Evolutionary conservation across 2,329 filamentous ascomycete species (phyloP), one percentile per base, ranked within the genome.

Genomic region (Chaetomiaceae sp.): DNA sequence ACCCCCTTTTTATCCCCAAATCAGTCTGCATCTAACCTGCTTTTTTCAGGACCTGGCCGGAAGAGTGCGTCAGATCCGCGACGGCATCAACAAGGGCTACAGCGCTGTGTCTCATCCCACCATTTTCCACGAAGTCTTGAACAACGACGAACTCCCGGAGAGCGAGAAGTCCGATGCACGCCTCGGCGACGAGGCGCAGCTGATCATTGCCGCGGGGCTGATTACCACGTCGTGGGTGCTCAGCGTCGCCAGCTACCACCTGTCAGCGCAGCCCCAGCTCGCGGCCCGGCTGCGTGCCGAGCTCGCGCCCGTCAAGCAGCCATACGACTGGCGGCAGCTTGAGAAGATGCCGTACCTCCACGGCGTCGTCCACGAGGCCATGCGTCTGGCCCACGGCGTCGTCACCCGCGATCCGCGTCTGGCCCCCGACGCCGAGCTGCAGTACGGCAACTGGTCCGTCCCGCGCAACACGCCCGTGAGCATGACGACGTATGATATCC

Each of bases 11-110:
- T 23, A 14, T 23, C 19, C 7, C 4, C 38, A 14, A 19, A 9
- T 23, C 13, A 39, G 4, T 13, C 17, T 27, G 9, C n/a, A n/a
- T n/a, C 19, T 30, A 30, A 30, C n/a, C 23, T n/a, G 10, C 3
- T 8, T 30, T 25, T 2, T 17, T 14, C 14, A 43, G 40, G 40
- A 43, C 25, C 25, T 43, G 2, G 40, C 40, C 25, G 14, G 5
- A 3, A 12, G 40, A 12, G 40, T 43, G 6, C 25, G 27, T 16
- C 40, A 43, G 9, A 43, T 43, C 40, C 62, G 67, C 33, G 57
- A 61, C 2, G 63, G 66, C 4, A 58, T 70, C 30, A 64, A 65
- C n/a, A 64, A 66, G 33, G 65, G 66, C 56, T 58, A 60, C 43
- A 58, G 67, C 8, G 63, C 67, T 30, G 60, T 60, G 25, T 38